Percentiles rank a stretch among this genome's conserved stretches.
These are phyloP conservation scores for Simplicillium aogashimaense DNA, from an alignment of 2,329 filamentous ascomycete species.

Conservation along the genomic window DNA sequence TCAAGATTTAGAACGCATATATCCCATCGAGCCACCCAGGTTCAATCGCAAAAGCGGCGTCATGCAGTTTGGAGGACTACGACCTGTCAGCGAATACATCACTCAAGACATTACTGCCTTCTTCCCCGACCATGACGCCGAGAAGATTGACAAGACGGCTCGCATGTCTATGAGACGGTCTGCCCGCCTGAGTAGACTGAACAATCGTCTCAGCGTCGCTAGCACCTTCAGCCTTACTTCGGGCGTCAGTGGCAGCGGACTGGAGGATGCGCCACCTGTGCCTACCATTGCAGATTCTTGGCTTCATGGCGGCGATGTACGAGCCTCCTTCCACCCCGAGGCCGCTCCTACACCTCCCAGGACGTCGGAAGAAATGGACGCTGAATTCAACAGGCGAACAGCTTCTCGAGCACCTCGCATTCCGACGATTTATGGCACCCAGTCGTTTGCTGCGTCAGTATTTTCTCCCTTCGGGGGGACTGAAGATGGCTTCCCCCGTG, in stretches of 20 bases:
- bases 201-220: constrained; percentile 85
- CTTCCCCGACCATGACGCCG: constrained; percentile 89
- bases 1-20: too few relatives aligned
- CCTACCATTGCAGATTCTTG: constrained; percentile 93
- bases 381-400: too few relatives aligned
- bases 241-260: constrained; percentile 24
- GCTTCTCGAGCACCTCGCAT: constrained; percentile 9
- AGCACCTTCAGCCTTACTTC: constrained; percentile 91
- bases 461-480: too few relatives aligned
- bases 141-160: constrained; percentile 92
- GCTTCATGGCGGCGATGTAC: constrained; percentile 43
- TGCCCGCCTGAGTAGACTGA: constrained; percentile 81
- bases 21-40: constrained; percentile 10
- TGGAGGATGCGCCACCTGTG: constrained; percentile 82
- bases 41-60: constrained; percentile 43
- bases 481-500: too few relatives aligned
- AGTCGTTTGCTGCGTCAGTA: too few relatives aligned
- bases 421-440: constrained; percentile 13
- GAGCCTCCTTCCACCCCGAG: too few relatives aligned
- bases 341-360: too few relatives aligned
- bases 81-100: constrained; percentile 94
- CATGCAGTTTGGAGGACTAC: constrained; percentile 79
- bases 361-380: too few relatives aligned
- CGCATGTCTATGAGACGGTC: constrained; percentile 87
- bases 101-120: constrained; percentile 93